Base-by-base conservation (phyloP, 257 asterid genomes). In the Oldenlandia corymbosa region DNA sequence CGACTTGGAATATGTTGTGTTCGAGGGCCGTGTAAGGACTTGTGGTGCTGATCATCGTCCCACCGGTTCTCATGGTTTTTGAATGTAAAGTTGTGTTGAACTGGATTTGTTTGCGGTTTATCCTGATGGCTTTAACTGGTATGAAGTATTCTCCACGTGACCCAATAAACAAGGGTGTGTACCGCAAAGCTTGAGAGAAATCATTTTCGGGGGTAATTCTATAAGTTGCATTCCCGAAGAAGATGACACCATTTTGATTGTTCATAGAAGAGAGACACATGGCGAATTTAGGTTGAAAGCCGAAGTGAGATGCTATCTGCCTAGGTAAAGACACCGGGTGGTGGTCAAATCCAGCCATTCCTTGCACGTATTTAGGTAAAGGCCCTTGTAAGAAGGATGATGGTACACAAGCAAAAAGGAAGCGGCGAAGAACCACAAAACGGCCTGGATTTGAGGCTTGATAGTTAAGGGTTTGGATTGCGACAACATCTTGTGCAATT, bases 281-380 rank as follows among this genome's bases (percentile, higher is more conserved):
- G 49, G 83, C 48, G 24, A 82, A 82, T 43, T 62, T 75, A 5
- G 73, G 83, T 10, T 53, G 79, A 27, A 82, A 66, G 5, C 92
- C 87, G 1, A 74, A 80, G 51, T 68, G 76, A 14, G 88, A 78
- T 14, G 88, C 69, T 2, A 85, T 62, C 61, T 85, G 92, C 26
- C 69, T 7, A 4, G 88, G 92, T 10, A 85, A 46, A 70, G 87
- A 63, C 37, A 78, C 58, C 0, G 77, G 51, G 11, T 69, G 41
- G 32, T 78, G 79, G 17, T 80, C 71, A 4, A 85, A 67, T 60
- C 85, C 88, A 2, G 71, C 88, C 5, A 85, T 64, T 54, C 88
- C 92, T 56, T 66, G 62, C 51, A 74, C 81, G 63, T 66, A 68
- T 62, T 34, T 70, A 0, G 88, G 84, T 20, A 71, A 52, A 8